Conservation (phyloP, 805 yeast species). For the Saccharomyces kudriavzevii region DNA sequence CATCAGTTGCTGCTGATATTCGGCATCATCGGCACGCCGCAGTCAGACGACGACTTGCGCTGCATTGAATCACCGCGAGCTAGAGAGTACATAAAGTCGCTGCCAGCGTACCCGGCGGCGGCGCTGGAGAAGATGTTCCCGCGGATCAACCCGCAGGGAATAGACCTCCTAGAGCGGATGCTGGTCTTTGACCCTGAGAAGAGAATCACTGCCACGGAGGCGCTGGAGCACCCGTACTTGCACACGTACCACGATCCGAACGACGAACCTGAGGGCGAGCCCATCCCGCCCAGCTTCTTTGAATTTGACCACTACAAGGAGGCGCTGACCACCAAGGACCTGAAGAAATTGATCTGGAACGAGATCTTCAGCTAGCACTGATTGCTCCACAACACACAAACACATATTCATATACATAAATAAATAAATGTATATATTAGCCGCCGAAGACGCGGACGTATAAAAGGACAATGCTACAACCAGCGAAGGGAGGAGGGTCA, state of each 20-base stretch:
- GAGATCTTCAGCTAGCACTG: conserved; percentile 42
- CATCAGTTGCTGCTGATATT: conserved; percentile 81
- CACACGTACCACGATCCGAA: conserved; percentile 86
- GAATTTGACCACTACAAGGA: conserved; percentile 83
- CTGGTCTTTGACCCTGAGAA: conserved; percentile 76
- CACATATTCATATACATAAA: background rate
- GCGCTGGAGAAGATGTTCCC: conserved; percentile 33
- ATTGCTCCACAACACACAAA: background rate
- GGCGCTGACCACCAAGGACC: conserved; percentile 63
- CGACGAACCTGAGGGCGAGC: conserved; percentile 82
- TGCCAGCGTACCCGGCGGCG: conserved; percentile 50
- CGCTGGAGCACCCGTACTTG: conserved; percentile 79
- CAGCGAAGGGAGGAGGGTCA: background rate
- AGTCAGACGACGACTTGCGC: conserved; percentile 59
- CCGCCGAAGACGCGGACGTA: background rate
- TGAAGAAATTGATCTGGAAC: conserved; percentile 68
- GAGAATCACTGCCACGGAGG: conserved; percentile 77
- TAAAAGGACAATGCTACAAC: background rate
- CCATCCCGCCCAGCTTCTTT: conserved; percentile 80
- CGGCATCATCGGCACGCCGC: conserved; percentile 81
- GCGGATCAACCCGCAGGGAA: conserved; percentile 52
- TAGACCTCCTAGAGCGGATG: conserved; percentile 61
- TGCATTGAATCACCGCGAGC: conserved; percentile 76
- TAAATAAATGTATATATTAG: background rate
- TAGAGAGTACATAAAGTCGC: conserved; percentile 72